phyloP scores from a whole-genome alignment of 2,329 filamentous ascomycete genomes.

The Epichloe brachyelytri region DNA sequence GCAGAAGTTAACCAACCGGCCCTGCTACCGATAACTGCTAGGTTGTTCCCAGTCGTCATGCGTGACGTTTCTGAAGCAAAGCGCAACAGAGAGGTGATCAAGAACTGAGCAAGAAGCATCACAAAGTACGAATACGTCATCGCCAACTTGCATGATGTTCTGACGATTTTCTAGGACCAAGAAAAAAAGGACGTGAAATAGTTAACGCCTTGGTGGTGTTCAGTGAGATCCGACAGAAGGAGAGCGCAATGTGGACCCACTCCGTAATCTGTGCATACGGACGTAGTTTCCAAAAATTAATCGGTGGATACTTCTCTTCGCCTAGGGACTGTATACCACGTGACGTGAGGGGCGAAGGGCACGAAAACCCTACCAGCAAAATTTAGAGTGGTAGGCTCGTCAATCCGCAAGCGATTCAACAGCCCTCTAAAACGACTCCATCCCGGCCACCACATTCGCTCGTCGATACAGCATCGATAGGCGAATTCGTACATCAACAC shows the following conservation, averaged over 20 bases:
- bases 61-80: neutral
- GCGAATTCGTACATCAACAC: constrained; percentile 29
- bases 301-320: neutral
- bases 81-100: neutral
- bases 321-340: constrained; percentile 9
- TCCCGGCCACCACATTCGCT: constrained; percentile 27
- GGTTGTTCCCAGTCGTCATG: neutral
- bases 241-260: neutral
- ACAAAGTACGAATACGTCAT: no score
- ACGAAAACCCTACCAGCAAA: constrained; percentile 27
- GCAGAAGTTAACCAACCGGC: neutral
- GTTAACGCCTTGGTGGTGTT: no score
- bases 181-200: no score
- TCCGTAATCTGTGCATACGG: neutral
- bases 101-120: neutral
- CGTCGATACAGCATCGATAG: constrained; percentile 31
- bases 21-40: neutral
- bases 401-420: constrained; percentile 15
- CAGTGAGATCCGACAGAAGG: no score
- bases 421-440: constrained; percentile 22
- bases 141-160: no score
- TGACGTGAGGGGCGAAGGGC: constrained; percentile 25
- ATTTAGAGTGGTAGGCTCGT: constrained; percentile 20
- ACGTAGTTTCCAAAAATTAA: neutral
- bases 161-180: no score